A percentile compares a stretch with the other conserved stretches of the same genome.
Conservation (phyloP, 2,329 filamentous ascomycete genomes). For the Aspergillus jensenii region DNA sequence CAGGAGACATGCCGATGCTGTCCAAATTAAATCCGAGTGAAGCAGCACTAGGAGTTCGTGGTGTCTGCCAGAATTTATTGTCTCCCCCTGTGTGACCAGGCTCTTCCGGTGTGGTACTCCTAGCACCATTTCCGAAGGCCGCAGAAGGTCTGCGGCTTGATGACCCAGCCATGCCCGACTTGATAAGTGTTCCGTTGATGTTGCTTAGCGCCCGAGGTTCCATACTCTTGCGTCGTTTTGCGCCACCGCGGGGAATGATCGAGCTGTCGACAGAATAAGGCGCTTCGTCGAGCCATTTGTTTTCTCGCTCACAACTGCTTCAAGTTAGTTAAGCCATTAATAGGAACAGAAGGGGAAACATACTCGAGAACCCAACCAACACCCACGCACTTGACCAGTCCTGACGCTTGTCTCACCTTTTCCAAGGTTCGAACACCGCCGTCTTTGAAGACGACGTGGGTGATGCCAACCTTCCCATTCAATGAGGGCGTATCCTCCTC, state of each 20-base stretch:
- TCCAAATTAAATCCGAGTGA: constrained; percentile 37
- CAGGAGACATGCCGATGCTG: constrained; percentile 44
- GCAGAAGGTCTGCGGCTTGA: constrained; percentile 30
- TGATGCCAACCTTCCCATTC: constrained; percentile 67
- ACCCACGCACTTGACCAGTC: constrained; percentile 80
- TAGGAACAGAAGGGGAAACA: constrained; percentile 45
- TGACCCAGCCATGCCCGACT: constrained; percentile 23
- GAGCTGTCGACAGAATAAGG: constrained; percentile 69
- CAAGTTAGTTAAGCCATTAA: constrained; percentile 13
- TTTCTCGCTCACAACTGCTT: constrained; percentile 69
- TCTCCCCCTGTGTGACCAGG: constrained; percentile 21
- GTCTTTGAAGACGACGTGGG: constrained; percentile 88
- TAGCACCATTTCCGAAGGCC: constrained; percentile 34
- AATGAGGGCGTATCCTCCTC: constrained; percentile 32
- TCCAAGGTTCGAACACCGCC: constrained; percentile 77
- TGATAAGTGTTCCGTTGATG: constrained; percentile 63
- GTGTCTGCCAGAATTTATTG: constrained; percentile 25
- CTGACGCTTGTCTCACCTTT: constrained; percentile 71
- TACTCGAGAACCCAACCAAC: constrained; percentile 88
- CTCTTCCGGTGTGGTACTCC: constrained; percentile 27
- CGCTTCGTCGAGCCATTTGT: constrained; percentile 72
- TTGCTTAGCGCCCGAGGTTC: constrained; percentile 71
- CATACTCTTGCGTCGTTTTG: constrained; percentile 76
- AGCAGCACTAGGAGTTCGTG: constrained; percentile 33
- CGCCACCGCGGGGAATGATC: constrained; percentile 67